Percentiles rank a stretch among this genome's conserved stretches.
Evolutionary conservation across 1,284 basidiomycete genomes (phyloP).

Genomic region (Pascua guehoae): DNA sequence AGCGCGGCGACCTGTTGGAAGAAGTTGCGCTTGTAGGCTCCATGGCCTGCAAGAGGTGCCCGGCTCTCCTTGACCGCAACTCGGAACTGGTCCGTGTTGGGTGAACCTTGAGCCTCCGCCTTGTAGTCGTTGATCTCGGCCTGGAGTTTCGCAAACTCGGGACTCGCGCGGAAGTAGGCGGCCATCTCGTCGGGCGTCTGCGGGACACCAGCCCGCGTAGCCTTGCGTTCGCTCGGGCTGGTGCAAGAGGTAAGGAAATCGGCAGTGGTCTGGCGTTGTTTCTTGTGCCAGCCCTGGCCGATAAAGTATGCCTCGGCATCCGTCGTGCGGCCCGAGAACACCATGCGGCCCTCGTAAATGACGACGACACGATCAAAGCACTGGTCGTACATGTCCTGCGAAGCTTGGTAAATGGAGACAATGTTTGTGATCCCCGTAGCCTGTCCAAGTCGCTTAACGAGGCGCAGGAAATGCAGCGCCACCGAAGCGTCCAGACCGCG

Average conservation of each 20-base stretch:
- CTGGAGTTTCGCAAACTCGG: no score
- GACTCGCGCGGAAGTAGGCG: conserved; percentile 13
- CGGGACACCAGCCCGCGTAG: conserved; percentile 52
- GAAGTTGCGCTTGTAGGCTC: no score
- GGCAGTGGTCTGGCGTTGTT: conserved; percentile 47
- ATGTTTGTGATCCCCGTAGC: not conserved
- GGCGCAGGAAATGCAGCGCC: conserved; percentile 52
- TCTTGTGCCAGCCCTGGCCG: conserved; percentile 63
- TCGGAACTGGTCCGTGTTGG: no score
- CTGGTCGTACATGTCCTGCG: conserved; percentile 54
- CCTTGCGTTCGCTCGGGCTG: conserved; percentile 58
- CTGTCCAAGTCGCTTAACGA: not conserved
- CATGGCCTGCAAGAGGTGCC: no score
- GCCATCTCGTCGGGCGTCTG: conserved; percentile 53
- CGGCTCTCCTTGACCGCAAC: no score
- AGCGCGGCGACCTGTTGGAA: no score
- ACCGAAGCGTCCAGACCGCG: conserved; percentile 78
- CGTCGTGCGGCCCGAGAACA: conserved; percentile 70
- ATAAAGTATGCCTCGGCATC: conserved; percentile 76
- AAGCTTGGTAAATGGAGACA: conserved; percentile 13
- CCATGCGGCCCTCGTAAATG: conserved; percentile 71
- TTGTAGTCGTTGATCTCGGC: no score
- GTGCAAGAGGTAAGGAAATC: conserved; percentile 62
- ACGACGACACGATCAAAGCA: conserved; percentile 57
- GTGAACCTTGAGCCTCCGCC: no score